Base-by-base conservation (phyloP, 495 filamentous ascomycete genomes). In the Terfezia boudieri region DNA sequence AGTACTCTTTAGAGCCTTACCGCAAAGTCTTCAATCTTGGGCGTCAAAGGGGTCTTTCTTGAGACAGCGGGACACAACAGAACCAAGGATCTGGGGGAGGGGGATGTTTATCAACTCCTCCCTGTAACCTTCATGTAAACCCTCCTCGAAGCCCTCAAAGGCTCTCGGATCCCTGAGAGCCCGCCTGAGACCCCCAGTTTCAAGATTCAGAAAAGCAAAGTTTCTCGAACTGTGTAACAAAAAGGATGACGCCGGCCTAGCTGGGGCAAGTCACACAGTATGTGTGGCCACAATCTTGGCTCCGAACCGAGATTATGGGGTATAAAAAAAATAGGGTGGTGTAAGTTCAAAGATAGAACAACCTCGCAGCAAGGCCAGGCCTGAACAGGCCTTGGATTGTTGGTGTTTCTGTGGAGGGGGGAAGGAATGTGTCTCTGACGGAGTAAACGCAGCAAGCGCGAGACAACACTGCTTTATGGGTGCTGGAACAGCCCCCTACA, bases 381-480 rank as follows among this genome's bases (percentile, higher is more conserved):
- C 12, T 38, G 22, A 11, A 38, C 20, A 26, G 26, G 11, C 20
- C 46, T n/a, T 54, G n/a, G 20, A 32, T 26, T 49, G 37, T 41
- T 49, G 57, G 36, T 52, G 54, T 10, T 49, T 57, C 22, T 48
- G 53, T 38, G 50, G 41, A 49, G 48, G 38, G 35, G n/a, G 36
- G 9, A 38, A 36, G 26, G 56, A 55, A 57, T 20, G 43, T 14
- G 10, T 10, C 26, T 7, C 7, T 7, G 26, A 4, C 26, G 26
- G 26, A 32, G 49, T 59, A 60, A 58, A 59, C 58, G 58, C 58
- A 59, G 51, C 57, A 60, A 52, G 49, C 58, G 58, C 58, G 49
- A 52, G 41, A 46, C 41, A 46, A 20, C 12, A 14, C 1, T 1
- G 14, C 41, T 9, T 46, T 46, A 14, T 46, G 26, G 7, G 7